phyloP scores from a whole-genome alignment of 1,284 basidiomycete genomes.

The Sparassis latifolia region DNA sequence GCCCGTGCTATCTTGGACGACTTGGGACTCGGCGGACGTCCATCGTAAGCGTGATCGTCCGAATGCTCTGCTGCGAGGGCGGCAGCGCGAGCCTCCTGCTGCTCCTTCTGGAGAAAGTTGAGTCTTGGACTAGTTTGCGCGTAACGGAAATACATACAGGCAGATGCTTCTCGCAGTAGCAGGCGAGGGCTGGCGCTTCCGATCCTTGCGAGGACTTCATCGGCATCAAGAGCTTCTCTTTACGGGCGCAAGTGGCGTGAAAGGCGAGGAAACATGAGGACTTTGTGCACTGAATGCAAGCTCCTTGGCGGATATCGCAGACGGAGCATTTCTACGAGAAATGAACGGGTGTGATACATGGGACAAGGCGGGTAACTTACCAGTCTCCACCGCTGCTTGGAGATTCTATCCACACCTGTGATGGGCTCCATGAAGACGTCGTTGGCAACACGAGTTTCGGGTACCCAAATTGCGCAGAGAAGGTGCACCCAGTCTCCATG shows the following conservation, averaged over 20 bases:
- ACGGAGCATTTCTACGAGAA: conserved; percentile 73
- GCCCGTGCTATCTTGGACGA: conserved; percentile 70
- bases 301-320: conserved; percentile 79
- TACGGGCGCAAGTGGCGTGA: conserved; percentile 91
- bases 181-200: conserved; percentile 65
- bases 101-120: conserved; percentile 47
- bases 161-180: conserved; percentile 86
- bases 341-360: conserved; percentile 1
- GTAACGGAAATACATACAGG: conserved; percentile 50
- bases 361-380: conserved; percentile 38
- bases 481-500: conserved; percentile 95
- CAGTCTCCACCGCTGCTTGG: conserved; percentile 91
- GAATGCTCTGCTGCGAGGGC: conserved; percentile 45
- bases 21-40: conserved; percentile 29
- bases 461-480: conserved; percentile 96
- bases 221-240: conserved; percentile 74
- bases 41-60: conserved; percentile 30
- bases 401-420: conserved; percentile 83
- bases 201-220: conserved; percentile 81
- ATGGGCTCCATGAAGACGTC: conserved; percentile 99
- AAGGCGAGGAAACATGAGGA: conserved; percentile 90
- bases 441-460: conserved; percentile 92
- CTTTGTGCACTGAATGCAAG: conserved; percentile 97
- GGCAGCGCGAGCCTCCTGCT: conserved; percentile 51
- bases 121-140: neutral